These are phyloP conservation scores for Puccinia horiana DNA, from an alignment of 1,284 basidiomycete genomes.

Conservation along the genomic window DNA sequence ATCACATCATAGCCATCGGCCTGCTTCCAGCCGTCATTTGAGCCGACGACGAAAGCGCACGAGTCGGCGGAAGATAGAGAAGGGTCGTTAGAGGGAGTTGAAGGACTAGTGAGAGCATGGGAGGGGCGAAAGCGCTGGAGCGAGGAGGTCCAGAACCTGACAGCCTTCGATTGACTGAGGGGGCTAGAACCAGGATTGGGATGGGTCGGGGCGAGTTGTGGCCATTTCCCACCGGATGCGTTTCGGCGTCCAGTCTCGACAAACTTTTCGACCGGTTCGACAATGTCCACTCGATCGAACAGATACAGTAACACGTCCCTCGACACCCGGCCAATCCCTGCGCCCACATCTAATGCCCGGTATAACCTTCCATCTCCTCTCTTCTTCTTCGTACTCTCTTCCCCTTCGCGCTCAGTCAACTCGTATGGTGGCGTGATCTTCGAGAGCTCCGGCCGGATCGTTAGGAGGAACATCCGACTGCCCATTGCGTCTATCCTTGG, in stretches of 20 bases:
- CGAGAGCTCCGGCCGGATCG: conserved; percentile 74
- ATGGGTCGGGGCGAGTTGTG: conserved; percentile 40
- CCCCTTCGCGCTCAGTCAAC: conserved; percentile 6
- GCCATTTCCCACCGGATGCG: conserved; percentile 58
- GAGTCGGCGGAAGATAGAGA: conserved; percentile 55
- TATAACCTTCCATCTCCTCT: conserved; percentile 59
- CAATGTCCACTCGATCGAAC: conserved; percentile 77
- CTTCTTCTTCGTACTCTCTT: conserved; percentile 30
- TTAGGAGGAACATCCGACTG: conserved; percentile 79
- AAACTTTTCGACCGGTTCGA: conserved; percentile 80
- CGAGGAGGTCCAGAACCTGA: conserved; percentile 63
- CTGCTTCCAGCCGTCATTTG: neutral
- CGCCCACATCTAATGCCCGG: conserved; percentile 79
- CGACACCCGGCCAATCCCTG: conserved; percentile 88
- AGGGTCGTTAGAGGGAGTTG: conserved; percentile 55
- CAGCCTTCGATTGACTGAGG: conserved; percentile 61
- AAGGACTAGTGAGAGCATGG: neutral
- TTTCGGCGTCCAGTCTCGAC: conserved; percentile 67
- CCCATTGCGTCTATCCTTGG: conserved; percentile 84
- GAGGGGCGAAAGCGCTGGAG: conserved; percentile 25
- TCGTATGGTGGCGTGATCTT: conserved; percentile 51
- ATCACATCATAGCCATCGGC: conserved; percentile 70
- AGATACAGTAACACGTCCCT: conserved; percentile 79
- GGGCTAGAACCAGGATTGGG: conserved; percentile 34
- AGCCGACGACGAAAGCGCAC: conserved; percentile 11